Base-by-base conservation (phyloP, 305 asterid species). In the Ilex paraguariensis region DNA sequence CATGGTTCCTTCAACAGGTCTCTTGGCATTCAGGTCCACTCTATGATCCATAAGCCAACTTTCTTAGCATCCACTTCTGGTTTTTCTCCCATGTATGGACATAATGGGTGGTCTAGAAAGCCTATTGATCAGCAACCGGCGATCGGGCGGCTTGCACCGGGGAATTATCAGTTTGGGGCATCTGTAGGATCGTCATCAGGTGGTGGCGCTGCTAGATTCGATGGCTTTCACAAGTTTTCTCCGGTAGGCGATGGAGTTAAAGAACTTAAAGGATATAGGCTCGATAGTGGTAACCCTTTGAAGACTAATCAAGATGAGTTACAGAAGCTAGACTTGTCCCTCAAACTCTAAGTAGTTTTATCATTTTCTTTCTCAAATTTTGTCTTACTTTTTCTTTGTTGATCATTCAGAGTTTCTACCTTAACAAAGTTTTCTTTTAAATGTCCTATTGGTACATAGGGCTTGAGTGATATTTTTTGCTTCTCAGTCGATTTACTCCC, bases 301-400 rank as follows among this genome's bases (percentile, higher is more conserved):
- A 78, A 70, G 59, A 45, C 55, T 51, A 75, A 70, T 65, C 76
- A 63, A 66, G 86, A 79, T 10, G 84, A 80, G 63, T 60, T 79
- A 28, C 79, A 76, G 71, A 81, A 68, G 60, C 78, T 87, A 71
- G 97, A 90, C 62, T 82, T 90, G 67, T 79, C 97, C 44, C 93
- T 90, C 42, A 87, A 76, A 77, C 88, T 89, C 55, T 78, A 68
- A 64, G 42, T 36, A 36, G 7, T 36, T 36, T 5, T 36, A 36
- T 2, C 42, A 36, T 36, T 36, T 36, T 36, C 42, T 36, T 36
- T 36, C 42, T 4, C 42, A 36, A 36, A 36, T 36, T 36, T 36
- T 36, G 6, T 5, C 9, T 8, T 36, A 4, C 7, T 36, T 36
- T 36, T 36, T 36, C 42, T 36, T 36, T 21, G 28, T 21, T 21